phyloP scores from a whole-genome alignment of 805 yeast genomes.

The Schwanniomyces pseudopolymorphus region DNA sequence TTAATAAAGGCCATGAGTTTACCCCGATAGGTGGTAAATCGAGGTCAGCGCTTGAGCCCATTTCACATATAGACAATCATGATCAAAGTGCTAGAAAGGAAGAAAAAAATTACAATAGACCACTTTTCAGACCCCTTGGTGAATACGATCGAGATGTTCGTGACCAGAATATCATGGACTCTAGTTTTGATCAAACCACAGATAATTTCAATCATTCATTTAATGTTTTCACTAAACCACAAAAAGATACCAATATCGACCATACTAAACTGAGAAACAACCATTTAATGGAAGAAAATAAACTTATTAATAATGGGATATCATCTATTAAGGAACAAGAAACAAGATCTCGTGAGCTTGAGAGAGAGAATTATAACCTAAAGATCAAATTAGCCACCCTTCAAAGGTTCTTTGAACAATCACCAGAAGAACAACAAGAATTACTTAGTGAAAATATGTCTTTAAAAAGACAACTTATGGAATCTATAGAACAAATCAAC shows the following conservation, averaged over 20 bases:
- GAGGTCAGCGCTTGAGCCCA: neutral
- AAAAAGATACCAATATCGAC: neutral
- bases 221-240: constrained; percentile 6
- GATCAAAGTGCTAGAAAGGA: neutral
- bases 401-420: constrained; percentile 36
- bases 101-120: neutral
- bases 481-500: constrained; percentile 12
- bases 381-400: constrained; percentile 44
- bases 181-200: constrained; percentile 13
- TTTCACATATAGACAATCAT: neutral
- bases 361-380: constrained; percentile 44
- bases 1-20: constrained; percentile 10
- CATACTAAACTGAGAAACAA: neutral
- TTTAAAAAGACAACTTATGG: constrained; percentile 24
- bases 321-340: constrained; percentile 22
- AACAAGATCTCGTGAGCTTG: constrained; percentile 22
- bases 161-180: constrained; percentile 7
- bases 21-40: constrained; percentile 16
- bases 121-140: constrained; percentile 6
- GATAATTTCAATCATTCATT: constrained; percentile 16
- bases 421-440: constrained; percentile 42
- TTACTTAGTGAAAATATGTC: constrained; percentile 39
- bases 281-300: neutral
- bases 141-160: constrained; percentile 1
- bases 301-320: constrained; percentile 10